These are phyloP conservation scores for Chimonanthus praecox DNA, from an alignment of 164 flowering plant species.

Conservation along the genomic window DNA sequence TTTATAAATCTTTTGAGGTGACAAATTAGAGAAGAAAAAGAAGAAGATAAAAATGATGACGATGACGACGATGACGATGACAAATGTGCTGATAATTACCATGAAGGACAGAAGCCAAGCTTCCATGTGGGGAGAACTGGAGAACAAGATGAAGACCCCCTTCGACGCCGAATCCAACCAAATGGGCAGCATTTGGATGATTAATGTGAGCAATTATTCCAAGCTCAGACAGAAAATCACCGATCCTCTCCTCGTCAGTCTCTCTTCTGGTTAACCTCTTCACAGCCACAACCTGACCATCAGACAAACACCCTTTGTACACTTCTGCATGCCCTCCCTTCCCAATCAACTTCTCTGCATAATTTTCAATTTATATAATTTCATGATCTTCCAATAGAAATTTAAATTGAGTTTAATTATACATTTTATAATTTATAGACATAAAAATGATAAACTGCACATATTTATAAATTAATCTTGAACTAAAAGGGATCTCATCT, in stretches of 20 bases:
- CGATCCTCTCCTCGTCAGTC: conserved; percentile 49
- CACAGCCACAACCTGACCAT: conserved; percentile 79
- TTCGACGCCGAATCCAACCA: conserved; percentile 74
- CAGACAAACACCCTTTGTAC: conserved; percentile 62
- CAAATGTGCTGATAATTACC: conserved; percentile 25
- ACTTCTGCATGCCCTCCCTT: conserved; percentile 93
- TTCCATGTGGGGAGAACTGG: conserved; percentile 69
- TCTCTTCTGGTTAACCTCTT: conserved; percentile 59
- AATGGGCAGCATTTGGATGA: conserved; percentile 76
- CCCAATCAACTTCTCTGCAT: conserved; percentile 74
- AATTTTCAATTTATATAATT: conserved; percentile 3
- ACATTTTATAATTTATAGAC: no score
- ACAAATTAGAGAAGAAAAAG: no score
- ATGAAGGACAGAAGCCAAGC: conserved; percentile 72
- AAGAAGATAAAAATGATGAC: no score
- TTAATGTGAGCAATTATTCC: conserved; percentile 90
- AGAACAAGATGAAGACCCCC: conserved; percentile 81
- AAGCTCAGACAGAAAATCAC: conserved; percentile 87
- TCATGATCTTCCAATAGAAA: neutral
- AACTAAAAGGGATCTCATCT: no score
- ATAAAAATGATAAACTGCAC: no score
- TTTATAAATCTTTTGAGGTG: no score
- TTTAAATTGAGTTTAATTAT: no score
- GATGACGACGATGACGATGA: no score
- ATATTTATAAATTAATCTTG: no score